Evolutionary conservation across 441 rosid genomes (phyloP).

Genomic region (Gossypium laxum): DNA sequence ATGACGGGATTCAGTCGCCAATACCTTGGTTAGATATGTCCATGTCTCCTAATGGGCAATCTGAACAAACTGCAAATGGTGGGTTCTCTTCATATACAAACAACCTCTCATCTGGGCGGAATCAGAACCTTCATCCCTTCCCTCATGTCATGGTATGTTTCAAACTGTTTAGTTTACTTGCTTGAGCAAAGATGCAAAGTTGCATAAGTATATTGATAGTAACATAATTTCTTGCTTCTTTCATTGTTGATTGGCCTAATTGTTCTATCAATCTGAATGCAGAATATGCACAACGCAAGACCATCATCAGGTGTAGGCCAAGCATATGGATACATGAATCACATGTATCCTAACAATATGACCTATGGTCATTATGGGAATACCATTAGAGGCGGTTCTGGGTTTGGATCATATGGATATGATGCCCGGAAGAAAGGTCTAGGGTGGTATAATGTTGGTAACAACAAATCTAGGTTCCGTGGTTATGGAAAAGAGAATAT

Average conservation of each 20-base stretch:
- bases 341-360: slow-evolving; percentile 39
- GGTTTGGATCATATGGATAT: slow-evolving; percentile 43
- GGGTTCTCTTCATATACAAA: slow-evolving; percentile 29
- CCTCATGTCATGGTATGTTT: slow-evolving; percentile 41
- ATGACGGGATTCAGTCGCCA: slow-evolving; percentile 40
- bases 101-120: slow-evolving; percentile 32
- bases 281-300: slow-evolving; percentile 40
- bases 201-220: background rate
- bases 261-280: slow-evolving; percentile 12
- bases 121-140: slow-evolving; percentile 28
- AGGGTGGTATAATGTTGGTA: slow-evolving; percentile 44
- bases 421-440: slow-evolving; percentile 47
- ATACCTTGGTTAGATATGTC: slow-evolving; percentile 39
- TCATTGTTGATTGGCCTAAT: background rate
- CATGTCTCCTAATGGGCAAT: slow-evolving; percentile 28
- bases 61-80: slow-evolving; percentile 22
- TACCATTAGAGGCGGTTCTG: slow-evolving; percentile 36
- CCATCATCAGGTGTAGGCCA: slow-evolving; percentile 31
- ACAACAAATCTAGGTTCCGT: slow-evolving; percentile 39
- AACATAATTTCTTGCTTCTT: background rate
- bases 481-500: slow-evolving; percentile 43
- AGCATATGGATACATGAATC: slow-evolving; percentile 36
- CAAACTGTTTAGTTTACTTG: background rate
- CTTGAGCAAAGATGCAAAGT: background rate
- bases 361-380: slow-evolving; percentile 45